phyloP scores from a whole-genome alignment of 306 rosid species.

The Albizia julibrissin region DNA sequence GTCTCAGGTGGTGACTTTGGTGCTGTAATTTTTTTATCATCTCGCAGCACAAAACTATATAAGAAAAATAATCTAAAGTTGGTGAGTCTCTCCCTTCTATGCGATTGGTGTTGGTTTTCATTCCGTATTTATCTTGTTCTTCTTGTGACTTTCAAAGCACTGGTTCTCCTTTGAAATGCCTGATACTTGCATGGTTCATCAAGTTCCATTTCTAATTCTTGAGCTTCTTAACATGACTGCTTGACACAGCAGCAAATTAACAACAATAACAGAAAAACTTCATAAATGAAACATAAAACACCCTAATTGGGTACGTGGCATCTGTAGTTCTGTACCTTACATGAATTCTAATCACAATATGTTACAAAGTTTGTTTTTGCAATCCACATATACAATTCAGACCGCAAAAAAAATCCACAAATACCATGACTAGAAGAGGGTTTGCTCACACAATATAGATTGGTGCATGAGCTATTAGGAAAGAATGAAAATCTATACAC shows the following conservation, averaged over 20 bases:
- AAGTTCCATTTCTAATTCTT: not conserved
- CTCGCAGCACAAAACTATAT: not conserved
- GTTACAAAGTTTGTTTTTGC: slow-evolving; percentile 2
- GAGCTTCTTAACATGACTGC: not conserved
- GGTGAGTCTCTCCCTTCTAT: not conserved
- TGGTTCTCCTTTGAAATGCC: not conserved
- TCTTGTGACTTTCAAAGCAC: not conserved
- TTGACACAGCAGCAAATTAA: not conserved
- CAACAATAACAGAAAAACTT: not conserved
- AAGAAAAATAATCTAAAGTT: not conserved
- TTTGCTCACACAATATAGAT: not conserved
- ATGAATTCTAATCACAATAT: slow-evolving; percentile 14
- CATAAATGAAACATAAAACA: not conserved
- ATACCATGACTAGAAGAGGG: not conserved
- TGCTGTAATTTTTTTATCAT: slow-evolving; percentile 11
- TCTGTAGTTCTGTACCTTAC: not conserved
- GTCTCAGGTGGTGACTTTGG: not conserved
- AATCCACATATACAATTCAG: not conserved
- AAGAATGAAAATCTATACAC: not conserved
- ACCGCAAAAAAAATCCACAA: not conserved
- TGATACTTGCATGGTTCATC: not conserved
- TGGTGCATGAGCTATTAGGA: not conserved
- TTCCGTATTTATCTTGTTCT: not conserved
- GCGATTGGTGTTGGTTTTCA: not conserved
- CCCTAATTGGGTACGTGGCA: not conserved